A percentile compares a stretch with the other conserved stretches of the same genome.
These are phyloP conservation scores for Oryza officinalis DNA, from an alignment of 176 grass and related monocot genomes.

Conservation along the genomic window DNA sequence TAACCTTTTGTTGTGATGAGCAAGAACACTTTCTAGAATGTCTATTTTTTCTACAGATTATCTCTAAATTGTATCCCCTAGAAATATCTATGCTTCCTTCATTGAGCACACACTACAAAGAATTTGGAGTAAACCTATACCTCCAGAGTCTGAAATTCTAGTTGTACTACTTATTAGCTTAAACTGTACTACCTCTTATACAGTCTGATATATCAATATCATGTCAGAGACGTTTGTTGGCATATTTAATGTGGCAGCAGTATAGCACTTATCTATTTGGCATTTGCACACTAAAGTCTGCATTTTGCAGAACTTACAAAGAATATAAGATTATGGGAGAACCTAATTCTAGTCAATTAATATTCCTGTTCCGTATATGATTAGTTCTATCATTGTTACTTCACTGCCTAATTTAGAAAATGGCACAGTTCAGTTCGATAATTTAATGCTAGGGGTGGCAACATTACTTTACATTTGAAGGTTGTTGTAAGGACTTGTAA, in stretches of 20 bases:
- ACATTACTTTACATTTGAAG: conserved; percentile 15
- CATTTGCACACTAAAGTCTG: too few species aligned
- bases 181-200: background rate
- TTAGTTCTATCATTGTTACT: background rate
- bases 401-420: conserved; percentile 8
- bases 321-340: background rate
- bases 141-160: background rate
- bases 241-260: background rate
- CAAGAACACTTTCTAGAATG: background rate
- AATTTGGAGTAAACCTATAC: background rate
- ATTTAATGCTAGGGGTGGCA: conserved; percentile 1
- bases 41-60: background rate
- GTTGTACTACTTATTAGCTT: background rate
- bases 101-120: background rate
- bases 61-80: background rate
- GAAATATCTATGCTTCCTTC: background rate
- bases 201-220: background rate
- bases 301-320: background rate
- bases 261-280: background rate
- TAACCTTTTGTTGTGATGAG: background rate
- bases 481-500: background rate
- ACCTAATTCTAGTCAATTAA: background rate
- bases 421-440: background rate
- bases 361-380: background rate
- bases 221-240: background rate